Base-by-base conservation (phyloP, 2,329 filamentous ascomycete genomes). In the Fusarium paranaense region DNA sequence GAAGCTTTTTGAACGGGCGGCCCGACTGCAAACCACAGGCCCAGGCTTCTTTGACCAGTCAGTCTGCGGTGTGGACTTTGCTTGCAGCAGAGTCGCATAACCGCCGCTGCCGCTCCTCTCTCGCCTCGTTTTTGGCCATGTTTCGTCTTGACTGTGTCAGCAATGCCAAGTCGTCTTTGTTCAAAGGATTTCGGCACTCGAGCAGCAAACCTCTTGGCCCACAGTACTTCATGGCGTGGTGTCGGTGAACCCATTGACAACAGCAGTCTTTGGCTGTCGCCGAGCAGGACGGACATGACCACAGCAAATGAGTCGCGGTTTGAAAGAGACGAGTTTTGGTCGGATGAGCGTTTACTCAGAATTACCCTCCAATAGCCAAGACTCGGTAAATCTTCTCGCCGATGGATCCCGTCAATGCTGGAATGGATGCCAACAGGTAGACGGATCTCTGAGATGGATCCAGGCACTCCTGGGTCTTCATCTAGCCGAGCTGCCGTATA, bases 21-120 rank as follows among this genome's bases (percentile, higher is more conserved):
- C 16, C 27, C 25, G 9, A 59, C 35, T 14, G 25, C 22, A 59
- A 35, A 30, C 25, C 25, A 13, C 18, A 27, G 25, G 37, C 18
- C 25, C 18, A n/a, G 37, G 37, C 37, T 18, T 18, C n/a, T 50
- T 5, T 42, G 27, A 18, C 14, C 13, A 22, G 61, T 22, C n/a
- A 27, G 5, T 27, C 30, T 40, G 45, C 16, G 9, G 25, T n/a
- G 33, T 35, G 20, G 25, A 33, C 35, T 57, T 57, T 63, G 18
- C 25, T 54, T 35, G 47, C 25, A 64, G 32, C n/a, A 33, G 9
- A 22, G 30, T 33, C 35, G 50, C 52, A 59, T 50, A 59, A 25
- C 62, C 62, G 62, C 62, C 62, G 20, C 35, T 64, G 32, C 62
- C 62, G 54, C 52, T 18, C 14, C 42, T 10, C 16, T 50, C 35